A percentile compares a stretch with the other conserved stretches of the same genome.
These are phyloP conservation scores for Aspergillus tamarii DNA, from an alignment of 2,329 filamentous ascomycete genomes.

Conservation along the genomic window DNA sequence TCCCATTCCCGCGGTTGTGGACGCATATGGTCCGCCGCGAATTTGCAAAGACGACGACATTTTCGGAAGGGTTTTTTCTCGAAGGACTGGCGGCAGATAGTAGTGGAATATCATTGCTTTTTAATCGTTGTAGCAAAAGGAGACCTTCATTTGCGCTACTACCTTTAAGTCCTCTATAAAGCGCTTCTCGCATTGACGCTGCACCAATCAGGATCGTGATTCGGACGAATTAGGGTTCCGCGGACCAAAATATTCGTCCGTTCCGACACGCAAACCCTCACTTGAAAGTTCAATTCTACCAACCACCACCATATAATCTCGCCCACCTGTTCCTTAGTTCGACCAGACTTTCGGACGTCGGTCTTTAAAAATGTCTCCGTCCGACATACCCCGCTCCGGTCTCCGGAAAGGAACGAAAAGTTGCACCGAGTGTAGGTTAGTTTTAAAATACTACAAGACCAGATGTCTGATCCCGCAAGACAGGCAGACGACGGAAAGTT, in stretches of 20 bases:
- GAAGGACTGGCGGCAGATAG: too few relatives aligned
- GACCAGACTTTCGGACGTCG: constrained; percentile 1
- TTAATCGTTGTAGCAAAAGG: too few relatives aligned
- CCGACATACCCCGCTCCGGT: constrained; percentile 13
- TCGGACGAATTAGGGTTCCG: constrained; percentile 9
- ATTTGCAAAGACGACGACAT: not conserved
- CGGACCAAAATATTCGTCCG: constrained; percentile 18
- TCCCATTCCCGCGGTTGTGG: constrained; percentile 36
- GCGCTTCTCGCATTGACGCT: not conserved
- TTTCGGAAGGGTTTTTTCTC: too few relatives aligned
- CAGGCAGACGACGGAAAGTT: constrained; percentile 24
- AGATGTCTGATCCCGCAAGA: not conserved
- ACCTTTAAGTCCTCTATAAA: too few relatives aligned
- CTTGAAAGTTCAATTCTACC: too few relatives aligned
- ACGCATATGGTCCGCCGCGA: constrained; percentile 35
- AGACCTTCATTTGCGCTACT: too few relatives aligned
- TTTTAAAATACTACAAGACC: not conserved
- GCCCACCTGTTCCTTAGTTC: not conserved
- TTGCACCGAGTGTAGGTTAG: constrained; percentile 24
- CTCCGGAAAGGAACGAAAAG: constrained; percentile 24
- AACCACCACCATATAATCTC: not conserved
- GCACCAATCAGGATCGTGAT: not conserved
- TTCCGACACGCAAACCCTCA: not conserved
- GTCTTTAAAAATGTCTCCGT: not conserved
- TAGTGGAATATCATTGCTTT: too few relatives aligned